A percentile compares a stretch with the other conserved stretches of the same genome.
Evolutionary conservation across 768 basidiomycete genomes (phyloP).

Genomic region (Tulasnella sp.): DNA sequence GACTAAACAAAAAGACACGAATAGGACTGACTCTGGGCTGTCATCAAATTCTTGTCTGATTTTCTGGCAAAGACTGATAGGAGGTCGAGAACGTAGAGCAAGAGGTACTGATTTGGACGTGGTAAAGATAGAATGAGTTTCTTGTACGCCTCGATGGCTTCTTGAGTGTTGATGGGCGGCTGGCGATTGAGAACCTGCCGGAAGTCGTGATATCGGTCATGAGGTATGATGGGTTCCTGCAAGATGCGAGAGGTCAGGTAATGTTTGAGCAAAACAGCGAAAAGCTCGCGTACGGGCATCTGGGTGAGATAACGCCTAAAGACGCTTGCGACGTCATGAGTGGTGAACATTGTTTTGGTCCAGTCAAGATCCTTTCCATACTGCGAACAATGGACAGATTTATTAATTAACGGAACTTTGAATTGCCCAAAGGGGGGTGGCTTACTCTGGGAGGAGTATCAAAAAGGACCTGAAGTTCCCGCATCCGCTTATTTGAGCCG

Average conservation of each 20-base stretch:
- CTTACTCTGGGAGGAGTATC: conserved; percentile 75
- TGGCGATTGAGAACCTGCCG: conserved; percentile 26
- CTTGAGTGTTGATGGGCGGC: conserved; percentile 18
- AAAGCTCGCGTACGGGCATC: conserved; percentile 64
- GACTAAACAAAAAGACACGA: not conserved
- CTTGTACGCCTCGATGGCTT: conserved; percentile 69
- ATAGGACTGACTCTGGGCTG: conserved; percentile 67
- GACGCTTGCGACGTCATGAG: conserved; percentile 94
- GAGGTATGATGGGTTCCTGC: conserved; percentile 93
- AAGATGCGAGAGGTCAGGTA: not conserved
- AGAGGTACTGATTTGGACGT: conserved; percentile 83
- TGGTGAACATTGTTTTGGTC: conserved; percentile 73
- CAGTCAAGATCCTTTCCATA: conserved; percentile 91
- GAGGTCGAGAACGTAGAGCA: conserved; percentile 91
- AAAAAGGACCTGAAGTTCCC: conserved; percentile 82
- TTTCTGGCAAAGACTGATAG: conserved; percentile 90
- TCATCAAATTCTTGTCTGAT: conserved; percentile 90
- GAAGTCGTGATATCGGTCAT: conserved; percentile 76
- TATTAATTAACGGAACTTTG: not conserved
- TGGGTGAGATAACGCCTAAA: conserved; percentile 91
- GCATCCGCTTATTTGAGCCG: conserved; percentile 91
- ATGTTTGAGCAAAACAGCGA: not conserved
- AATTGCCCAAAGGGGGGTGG: conserved; percentile 14
- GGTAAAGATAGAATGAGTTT: conserved; percentile 68
- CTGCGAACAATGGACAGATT: conserved; percentile 30